phyloP scores from a whole-genome alignment of 2,329 filamentous ascomycete genomes.

The Pseudogymnoascus sp. region DNA sequence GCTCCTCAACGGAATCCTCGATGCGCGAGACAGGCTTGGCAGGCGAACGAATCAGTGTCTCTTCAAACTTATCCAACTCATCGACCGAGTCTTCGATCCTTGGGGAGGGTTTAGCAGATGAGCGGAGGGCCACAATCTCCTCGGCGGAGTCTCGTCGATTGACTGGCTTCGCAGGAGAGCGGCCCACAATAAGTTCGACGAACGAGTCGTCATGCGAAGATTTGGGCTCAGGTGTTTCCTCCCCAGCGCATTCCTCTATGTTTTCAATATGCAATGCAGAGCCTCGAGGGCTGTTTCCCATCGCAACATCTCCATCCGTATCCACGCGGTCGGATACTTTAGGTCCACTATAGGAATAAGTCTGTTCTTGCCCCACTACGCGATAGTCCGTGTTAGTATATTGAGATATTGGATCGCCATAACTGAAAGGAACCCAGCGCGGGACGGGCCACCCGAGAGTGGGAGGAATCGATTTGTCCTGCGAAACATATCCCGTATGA shows the following conservation, averaged over 20 bases:
- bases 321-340: neutral
- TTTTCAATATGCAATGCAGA: neutral
- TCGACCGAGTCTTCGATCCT: conserved; percentile 54
- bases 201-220: conserved; percentile 27
- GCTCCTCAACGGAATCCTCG: conserved; percentile 55
- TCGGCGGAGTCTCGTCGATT: conserved; percentile 17
- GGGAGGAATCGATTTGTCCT: neutral
- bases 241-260: neutral
- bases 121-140: conserved; percentile 23
- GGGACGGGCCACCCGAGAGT: neutral
- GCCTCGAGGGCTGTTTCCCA: neutral
- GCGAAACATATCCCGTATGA: neutral
- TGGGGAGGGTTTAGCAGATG: conserved; percentile 22
- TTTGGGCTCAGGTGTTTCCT: neutral
- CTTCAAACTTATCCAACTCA: conserved; percentile 43
- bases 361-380: conserved; percentile 4
- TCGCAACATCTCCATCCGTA: neutral
- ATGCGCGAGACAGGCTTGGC: conserved; percentile 40
- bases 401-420: conserved; percentile 5
- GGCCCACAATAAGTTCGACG: conserved; percentile 30
- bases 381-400: conserved; percentile 8
- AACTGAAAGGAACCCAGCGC: neutral
- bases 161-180: conserved; percentile 14
- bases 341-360: neutral
- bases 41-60: conserved; percentile 20